Percentiles rank a stretch among this genome's conserved stretches.
phyloP scores from a whole-genome alignment of 345 rosid species.

The Boechera stricta region DNA sequence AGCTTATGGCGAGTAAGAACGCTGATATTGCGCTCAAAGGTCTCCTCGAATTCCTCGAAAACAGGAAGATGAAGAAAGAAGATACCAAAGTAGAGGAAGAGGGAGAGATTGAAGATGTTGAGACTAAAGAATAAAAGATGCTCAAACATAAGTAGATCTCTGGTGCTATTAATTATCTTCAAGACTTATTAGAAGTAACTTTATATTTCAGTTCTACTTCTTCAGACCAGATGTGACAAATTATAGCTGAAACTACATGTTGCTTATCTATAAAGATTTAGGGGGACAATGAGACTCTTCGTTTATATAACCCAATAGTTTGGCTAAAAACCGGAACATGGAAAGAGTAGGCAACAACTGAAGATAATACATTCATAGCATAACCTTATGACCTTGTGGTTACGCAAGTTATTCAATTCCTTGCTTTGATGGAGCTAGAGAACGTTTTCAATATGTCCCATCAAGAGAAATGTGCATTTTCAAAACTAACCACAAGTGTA shows the following conservation, averaged over 20 bases:
- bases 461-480: too few relatives aligned
- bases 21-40: constrained; percentile 33
- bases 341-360: neutral
- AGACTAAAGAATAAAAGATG: neutral
- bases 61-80: constrained; percentile 27
- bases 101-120: constrained; percentile 34
- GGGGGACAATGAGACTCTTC: neutral
- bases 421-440: too few relatives aligned
- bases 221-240: neutral
- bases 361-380: neutral
- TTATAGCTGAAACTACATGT: constrained; percentile 6
- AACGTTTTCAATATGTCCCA: too few relatives aligned
- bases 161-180: constrained; percentile 10
- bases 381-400: neutral
- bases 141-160: constrained; percentile 8
- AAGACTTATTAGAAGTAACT: neutral
- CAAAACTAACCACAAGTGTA: too few relatives aligned
- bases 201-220: neutral
- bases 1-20: constrained; percentile 43
- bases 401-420: too few relatives aligned
- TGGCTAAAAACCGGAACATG: neutral
- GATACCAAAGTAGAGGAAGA: constrained; percentile 31
- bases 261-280: neutral
- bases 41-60: constrained; percentile 26
- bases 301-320: constrained; percentile 5